phyloP scores from a whole-genome alignment of 1,139 yeast species.

The Geotrichum reessii region DNA sequence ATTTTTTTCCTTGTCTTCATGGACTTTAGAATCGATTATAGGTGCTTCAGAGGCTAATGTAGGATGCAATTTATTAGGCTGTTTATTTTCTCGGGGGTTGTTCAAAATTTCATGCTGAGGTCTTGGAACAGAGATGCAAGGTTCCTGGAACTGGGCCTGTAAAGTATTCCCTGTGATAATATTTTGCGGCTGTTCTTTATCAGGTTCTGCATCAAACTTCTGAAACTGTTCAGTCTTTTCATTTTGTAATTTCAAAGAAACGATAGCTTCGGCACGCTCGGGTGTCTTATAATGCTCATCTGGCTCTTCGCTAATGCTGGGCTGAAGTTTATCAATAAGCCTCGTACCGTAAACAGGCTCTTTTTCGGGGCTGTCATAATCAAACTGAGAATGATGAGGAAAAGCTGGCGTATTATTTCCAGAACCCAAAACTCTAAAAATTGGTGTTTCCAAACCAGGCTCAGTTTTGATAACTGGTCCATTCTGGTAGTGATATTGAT shows the following conservation, averaged over 20 bases:
- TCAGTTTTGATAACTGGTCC: not conserved
- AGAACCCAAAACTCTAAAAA: not conserved
- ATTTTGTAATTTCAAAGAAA: not conserved
- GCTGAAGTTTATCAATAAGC: not conserved
- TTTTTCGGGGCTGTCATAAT: not conserved
- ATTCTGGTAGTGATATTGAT: not conserved
- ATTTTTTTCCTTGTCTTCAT: not conserved
- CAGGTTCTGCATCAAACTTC: not conserved
- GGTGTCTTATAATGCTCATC: not conserved
- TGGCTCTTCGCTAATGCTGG: not conserved
- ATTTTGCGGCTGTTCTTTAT: not conserved
- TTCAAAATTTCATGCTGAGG: not conserved
- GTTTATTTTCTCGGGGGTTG: not conserved
- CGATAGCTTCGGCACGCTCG: not conserved
- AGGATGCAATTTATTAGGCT: not conserved
- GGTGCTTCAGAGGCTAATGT: not conserved
- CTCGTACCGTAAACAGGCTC: not conserved
- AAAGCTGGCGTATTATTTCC: not conserved
- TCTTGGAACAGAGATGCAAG: not conserved
- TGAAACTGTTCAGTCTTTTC: not conserved
- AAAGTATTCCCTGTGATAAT: not conserved
- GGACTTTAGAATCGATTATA: not conserved
- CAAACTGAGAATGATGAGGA: not conserved
- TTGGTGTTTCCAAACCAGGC: not conserved
- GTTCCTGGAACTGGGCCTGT: not conserved